Conservation (phyloP, 495 filamentous ascomycete genomes). For the Echria macrotheca region DNA sequence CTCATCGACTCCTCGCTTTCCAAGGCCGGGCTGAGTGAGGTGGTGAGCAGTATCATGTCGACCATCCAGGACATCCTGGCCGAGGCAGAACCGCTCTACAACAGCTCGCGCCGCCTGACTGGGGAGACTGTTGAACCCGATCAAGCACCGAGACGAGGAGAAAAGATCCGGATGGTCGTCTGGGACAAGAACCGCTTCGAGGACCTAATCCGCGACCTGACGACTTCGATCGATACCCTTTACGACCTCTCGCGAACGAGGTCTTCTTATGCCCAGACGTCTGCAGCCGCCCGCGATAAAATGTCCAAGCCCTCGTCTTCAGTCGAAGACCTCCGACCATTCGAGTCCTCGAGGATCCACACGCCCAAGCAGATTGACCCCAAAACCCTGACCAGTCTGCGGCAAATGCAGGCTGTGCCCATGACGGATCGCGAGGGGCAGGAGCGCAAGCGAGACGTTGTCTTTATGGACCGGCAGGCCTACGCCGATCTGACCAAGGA, state of each 20-base stretch:
- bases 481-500: slow-evolving; percentile 36
- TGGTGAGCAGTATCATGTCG: slow-evolving; percentile 82
- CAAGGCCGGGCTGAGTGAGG: slow-evolving; percentile 76
- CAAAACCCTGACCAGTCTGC: slow-evolving; percentile 34
- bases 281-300: slow-evolving; percentile 19
- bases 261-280: slow-evolving; percentile 37
- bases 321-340: slow-evolving; percentile 42
- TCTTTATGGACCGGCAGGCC: slow-evolving; percentile 48
- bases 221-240: slow-evolving; percentile 79
- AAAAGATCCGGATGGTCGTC: slow-evolving; percentile 42
- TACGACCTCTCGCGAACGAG: slow-evolving; percentile 79
- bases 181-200: slow-evolving; percentile 60
- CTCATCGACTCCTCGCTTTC: slow-evolving; percentile 77
- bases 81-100: slow-evolving; percentile 76
- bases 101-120: slow-evolving; percentile 38
- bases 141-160: slow-evolving; percentile 31
- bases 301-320: slow-evolving; percentile 23
- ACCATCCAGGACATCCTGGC: slow-evolving; percentile 83
- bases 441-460: slow-evolving; percentile 39
- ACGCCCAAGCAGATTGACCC: slow-evolving; percentile 51
- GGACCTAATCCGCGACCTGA: slow-evolving; percentile 71
- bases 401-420: slow-evolving; percentile 36
- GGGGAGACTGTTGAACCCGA: slow-evolving; percentile 39
- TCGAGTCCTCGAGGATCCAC: slow-evolving; percentile 50
- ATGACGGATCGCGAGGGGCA: slow-evolving; percentile 31